These are phyloP conservation scores for Aspergillus texensis DNA, from an alignment of 2,329 filamentous ascomycete species.

Conservation along the genomic window DNA sequence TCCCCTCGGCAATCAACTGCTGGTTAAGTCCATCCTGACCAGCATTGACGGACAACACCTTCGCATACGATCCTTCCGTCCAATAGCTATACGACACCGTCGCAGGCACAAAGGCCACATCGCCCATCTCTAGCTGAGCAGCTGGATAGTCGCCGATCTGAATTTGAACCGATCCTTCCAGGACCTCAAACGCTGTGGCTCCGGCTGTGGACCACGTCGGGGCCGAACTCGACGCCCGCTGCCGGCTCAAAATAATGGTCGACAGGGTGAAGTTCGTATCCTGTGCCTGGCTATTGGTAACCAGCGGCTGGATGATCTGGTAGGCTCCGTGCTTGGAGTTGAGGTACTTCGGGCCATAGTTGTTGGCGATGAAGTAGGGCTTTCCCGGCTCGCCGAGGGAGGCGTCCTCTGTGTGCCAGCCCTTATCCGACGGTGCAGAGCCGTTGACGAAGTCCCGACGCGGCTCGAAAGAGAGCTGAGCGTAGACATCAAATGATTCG, in stretches of 20 bases:
- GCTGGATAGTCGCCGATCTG: slow-evolving; percentile 33
- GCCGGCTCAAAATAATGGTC: slow-evolving; percentile 45
- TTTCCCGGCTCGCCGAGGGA: slow-evolving; percentile 34
- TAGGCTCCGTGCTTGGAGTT: slow-evolving; percentile 41
- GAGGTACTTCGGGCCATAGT: slow-evolving; percentile 51
- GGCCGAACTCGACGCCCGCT: slow-evolving; percentile 25
- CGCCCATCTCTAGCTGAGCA: slow-evolving; percentile 37
- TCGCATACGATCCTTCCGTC: slow-evolving; percentile 28
- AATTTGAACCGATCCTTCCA: slow-evolving; percentile 41
- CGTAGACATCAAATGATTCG: slow-evolving; percentile 48
- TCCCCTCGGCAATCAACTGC: slow-evolving; percentile 19
- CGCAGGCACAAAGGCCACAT: slow-evolving; percentile 44
- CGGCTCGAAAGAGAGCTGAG: slow-evolving; percentile 44
- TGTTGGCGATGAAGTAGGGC: slow-evolving; percentile 50
- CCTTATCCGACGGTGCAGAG: slow-evolving; percentile 34
- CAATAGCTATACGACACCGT: slow-evolving; percentile 39
- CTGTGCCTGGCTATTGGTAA: slow-evolving; percentile 42
- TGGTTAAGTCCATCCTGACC: slow-evolving; percentile 24
- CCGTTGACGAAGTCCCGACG: slow-evolving; percentile 48
- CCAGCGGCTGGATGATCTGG: slow-evolving; percentile 49
- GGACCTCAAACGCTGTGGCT: slow-evolving; percentile 43
- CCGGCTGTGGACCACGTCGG: slow-evolving; percentile 29
- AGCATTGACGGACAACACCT: slow-evolving; percentile 26
- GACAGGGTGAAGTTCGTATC: slow-evolving; percentile 48
- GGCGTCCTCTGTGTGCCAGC: slow-evolving; percentile 46